phyloP scores from a whole-genome alignment of 139 green algal genomes.

The Eudorina sp. region DNA sequence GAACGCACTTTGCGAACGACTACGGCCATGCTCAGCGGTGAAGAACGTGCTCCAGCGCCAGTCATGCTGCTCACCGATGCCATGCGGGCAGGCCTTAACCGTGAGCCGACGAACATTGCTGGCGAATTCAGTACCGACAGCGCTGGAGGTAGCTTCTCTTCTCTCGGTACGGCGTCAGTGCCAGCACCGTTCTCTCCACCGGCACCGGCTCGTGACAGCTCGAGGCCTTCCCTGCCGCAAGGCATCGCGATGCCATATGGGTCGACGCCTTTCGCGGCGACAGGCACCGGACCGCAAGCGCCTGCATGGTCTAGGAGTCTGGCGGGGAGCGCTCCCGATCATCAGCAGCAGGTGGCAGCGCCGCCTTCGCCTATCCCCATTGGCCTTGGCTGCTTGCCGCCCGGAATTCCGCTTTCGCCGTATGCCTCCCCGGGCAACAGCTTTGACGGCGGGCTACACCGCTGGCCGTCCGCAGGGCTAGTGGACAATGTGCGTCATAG shows the following conservation, averaged over 20 bases:
- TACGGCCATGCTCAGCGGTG: neutral
- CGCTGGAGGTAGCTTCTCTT: neutral
- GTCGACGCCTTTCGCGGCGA: neutral
- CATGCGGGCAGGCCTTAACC: neutral
- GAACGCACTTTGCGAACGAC: neutral
- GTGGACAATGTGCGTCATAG: neutral
- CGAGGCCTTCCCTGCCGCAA: neutral
- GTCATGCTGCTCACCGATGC: neutral
- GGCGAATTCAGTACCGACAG: neutral
- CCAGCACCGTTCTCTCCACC: slow-evolving; percentile 19
- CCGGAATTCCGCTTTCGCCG: slow-evolving; percentile 7
- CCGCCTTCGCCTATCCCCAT: neutral
- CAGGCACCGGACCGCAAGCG: neutral
- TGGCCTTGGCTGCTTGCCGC: neutral
- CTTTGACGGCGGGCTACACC: neutral
- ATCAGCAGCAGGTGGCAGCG: neutral
- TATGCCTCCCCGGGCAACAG: neutral
- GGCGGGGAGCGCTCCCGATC: neutral
- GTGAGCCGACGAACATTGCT: neutral
- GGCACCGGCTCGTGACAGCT: neutral
- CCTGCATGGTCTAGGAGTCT: neutral
- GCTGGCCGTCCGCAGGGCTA: neutral
- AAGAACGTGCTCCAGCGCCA: neutral
- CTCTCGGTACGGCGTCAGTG: neutral
- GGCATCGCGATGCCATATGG: neutral